These are phyloP conservation scores for Fusarium hainanense DNA, from an alignment of 2,329 filamentous ascomycete species.

Conservation along the genomic window DNA sequence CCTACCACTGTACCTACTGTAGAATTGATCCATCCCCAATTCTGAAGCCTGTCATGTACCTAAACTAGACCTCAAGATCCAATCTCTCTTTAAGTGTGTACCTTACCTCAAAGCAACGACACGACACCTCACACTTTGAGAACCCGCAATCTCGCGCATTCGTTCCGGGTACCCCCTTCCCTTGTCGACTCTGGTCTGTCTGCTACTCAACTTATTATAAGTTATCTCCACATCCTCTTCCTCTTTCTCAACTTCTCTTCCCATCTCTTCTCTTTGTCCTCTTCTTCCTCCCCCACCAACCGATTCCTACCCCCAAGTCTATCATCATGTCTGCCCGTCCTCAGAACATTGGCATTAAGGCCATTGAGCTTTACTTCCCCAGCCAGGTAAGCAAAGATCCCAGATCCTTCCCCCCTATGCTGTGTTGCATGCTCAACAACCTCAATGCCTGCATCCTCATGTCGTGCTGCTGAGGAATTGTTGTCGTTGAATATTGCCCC, in stretches of 20 bases:
- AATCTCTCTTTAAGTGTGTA: slow-evolving; percentile 32
- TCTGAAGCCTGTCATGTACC: not conserved
- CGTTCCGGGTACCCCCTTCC: slow-evolving; percentile 35
- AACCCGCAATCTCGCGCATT: slow-evolving; percentile 43
- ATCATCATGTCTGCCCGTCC: slow-evolving; percentile 77
- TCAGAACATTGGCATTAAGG: slow-evolving; percentile 91
- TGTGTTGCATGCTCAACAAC: slow-evolving; percentile 17
- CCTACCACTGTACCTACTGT: not conserved
- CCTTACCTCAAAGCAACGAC: slow-evolving; percentile 11
- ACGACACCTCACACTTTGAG: slow-evolving; percentile 7
- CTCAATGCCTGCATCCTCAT: slow-evolving; percentile 14
- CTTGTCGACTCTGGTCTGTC: not conserved
- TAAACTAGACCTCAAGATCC: slow-evolving; percentile 36
- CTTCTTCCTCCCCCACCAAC: slow-evolving; percentile 21
- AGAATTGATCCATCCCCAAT: not conserved
- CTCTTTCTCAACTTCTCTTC: slow-evolving; percentile 30
- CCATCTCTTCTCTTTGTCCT: slow-evolving; percentile 28
- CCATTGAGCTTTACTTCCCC: slow-evolving; percentile 90
- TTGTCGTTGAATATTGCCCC: slow-evolving; percentile 36
- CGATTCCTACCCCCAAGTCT: slow-evolving; percentile 19
- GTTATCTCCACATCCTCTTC: slow-evolving; percentile 32
- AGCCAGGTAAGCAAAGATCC: slow-evolving; percentile 72
- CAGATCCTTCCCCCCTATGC: not conserved
- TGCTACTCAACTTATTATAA: slow-evolving; percentile 27
- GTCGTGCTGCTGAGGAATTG: slow-evolving; percentile 16